These are phyloP conservation scores for Colletotrichum sidae DNA, from an alignment of 2,329 filamentous ascomycete genomes.

Conservation along the genomic window DNA sequence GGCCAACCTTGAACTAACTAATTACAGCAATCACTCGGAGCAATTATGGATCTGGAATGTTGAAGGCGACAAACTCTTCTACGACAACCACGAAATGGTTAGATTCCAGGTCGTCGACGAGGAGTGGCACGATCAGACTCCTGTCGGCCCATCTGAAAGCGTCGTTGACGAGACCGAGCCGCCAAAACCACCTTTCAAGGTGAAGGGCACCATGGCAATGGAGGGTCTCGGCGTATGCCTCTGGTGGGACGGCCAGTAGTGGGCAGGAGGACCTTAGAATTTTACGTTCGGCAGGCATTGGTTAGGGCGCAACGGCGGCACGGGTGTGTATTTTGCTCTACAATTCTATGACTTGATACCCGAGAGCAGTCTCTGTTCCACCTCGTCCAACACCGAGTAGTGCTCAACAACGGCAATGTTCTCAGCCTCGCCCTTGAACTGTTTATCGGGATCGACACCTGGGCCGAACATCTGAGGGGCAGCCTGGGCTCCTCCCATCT, in stretches of 20 bases:
- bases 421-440: slow-evolving; percentile 92
- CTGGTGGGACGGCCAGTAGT: slow-evolving; percentile 66
- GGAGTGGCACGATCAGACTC: slow-evolving; percentile 90
- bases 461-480: slow-evolving; percentile 84
- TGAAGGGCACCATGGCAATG: slow-evolving; percentile 74
- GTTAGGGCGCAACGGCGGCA: slow-evolving; percentile 16
- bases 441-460: slow-evolving; percentile 93
- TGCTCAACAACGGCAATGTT: slow-evolving; percentile 96
- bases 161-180: slow-evolving; percentile 71
- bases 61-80: slow-evolving; percentile 81
- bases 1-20: slow-evolving; percentile 39
- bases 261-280: slow-evolving; percentile 9
- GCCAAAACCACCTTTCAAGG: slow-evolving; percentile 77
- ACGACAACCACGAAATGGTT: slow-evolving; percentile 90
- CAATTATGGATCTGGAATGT: slow-evolving; percentile 88
- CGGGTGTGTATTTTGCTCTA: slow-evolving; percentile 26
- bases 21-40: slow-evolving; percentile 74
- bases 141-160: slow-evolving; percentile 66
- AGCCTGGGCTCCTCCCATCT: slow-evolving; percentile 73
- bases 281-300: not conserved
- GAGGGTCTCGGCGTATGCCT: slow-evolving; percentile 71
- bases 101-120: slow-evolving; percentile 88
- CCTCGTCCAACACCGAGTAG: slow-evolving; percentile 87
- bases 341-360: slow-evolving; percentile 54
- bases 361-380: slow-evolving; percentile 85